Conservation (phyloP, 257 asterid species). For the Nicotiana attenuata region DNA sequence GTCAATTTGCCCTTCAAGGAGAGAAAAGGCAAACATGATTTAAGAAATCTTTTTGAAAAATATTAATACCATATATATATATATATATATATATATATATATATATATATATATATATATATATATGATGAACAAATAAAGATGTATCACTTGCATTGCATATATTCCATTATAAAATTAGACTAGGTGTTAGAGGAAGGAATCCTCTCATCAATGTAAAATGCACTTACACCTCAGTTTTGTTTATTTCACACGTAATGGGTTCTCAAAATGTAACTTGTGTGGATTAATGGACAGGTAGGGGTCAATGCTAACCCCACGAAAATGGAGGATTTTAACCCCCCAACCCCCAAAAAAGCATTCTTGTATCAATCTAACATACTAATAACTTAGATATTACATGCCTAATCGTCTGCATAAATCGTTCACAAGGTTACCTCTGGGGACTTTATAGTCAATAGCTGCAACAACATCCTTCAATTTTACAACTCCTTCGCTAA, state of each 20-base stretch:
- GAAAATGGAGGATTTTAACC: background rate
- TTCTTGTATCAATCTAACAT: background rate
- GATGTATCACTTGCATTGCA: too few relatives aligned
- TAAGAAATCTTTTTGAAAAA: too few relatives aligned
- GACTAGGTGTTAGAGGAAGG: too few relatives aligned
- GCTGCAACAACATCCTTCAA: slow-evolving; percentile 51
- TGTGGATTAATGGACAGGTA: background rate
- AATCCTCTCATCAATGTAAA: background rate
- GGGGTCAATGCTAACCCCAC: background rate
- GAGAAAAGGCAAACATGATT: too few relatives aligned
- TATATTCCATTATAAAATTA: too few relatives aligned
- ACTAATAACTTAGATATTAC: slow-evolving; percentile 7
- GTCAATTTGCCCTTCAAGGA: too few relatives aligned
- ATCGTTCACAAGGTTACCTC: slow-evolving; percentile 51
- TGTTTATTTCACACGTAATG: background rate
- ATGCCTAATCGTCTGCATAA: slow-evolving; percentile 34
- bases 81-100: too few relatives aligned
- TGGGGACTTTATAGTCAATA: slow-evolving; percentile 39
- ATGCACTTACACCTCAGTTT: background rate
- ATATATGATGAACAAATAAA: too few relatives aligned
- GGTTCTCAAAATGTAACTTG: background rate
- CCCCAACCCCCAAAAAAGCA: background rate
- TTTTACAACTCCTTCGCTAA: slow-evolving; percentile 49
- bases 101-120: too few relatives aligned
- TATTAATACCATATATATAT: too few relatives aligned